Percentiles rank a stretch among this genome's conserved stretches.
These are phyloP conservation scores for Melanopsichium pennsylvanicum DNA, from an alignment of 1,284 basidiomycete genomes.

Conservation along the genomic window DNA sequence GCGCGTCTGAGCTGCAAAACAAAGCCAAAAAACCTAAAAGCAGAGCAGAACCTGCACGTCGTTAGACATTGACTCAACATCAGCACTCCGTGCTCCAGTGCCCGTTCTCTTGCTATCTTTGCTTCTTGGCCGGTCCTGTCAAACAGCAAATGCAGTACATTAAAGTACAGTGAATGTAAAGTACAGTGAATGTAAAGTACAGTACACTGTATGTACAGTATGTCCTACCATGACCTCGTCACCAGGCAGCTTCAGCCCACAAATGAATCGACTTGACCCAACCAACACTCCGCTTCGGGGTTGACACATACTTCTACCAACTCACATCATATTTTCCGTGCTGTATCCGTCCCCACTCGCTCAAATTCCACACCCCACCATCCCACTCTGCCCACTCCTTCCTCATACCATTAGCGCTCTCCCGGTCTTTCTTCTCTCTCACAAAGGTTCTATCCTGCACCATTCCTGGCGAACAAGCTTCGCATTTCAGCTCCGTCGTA, in stretches of 20 bases:
- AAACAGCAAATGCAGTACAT: not conserved
- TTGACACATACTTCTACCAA: constrained; percentile 43
- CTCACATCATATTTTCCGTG: too few relatives aligned
- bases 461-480: not conserved
- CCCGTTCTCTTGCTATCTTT: not conserved
- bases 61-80: constrained; percentile 40
- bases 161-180: too few relatives aligned
- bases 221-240: too few relatives aligned
- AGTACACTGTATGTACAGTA: too few relatives aligned
- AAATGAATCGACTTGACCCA: constrained; percentile 23
- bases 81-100: constrained; percentile 33
- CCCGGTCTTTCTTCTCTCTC: not conserved
- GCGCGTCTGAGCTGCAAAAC: constrained; percentile 10
- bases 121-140: not conserved
- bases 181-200: too few relatives aligned
- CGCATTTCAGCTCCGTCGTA: not conserved
- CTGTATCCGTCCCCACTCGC: constrained; percentile 4
- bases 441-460: not conserved
- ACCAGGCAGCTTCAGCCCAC: not conserved
- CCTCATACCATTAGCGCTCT: not conserved
- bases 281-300: constrained; percentile 24
- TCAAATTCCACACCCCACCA: not conserved
- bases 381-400: not conserved
- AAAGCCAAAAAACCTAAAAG: not conserved
- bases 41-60: too few relatives aligned